Percentiles rank a stretch among this genome's conserved stretches.
Evolutionary conservation across 2,329 filamentous ascomycete species (phyloP).

Genomic region (Fusarium lateritium): DNA sequence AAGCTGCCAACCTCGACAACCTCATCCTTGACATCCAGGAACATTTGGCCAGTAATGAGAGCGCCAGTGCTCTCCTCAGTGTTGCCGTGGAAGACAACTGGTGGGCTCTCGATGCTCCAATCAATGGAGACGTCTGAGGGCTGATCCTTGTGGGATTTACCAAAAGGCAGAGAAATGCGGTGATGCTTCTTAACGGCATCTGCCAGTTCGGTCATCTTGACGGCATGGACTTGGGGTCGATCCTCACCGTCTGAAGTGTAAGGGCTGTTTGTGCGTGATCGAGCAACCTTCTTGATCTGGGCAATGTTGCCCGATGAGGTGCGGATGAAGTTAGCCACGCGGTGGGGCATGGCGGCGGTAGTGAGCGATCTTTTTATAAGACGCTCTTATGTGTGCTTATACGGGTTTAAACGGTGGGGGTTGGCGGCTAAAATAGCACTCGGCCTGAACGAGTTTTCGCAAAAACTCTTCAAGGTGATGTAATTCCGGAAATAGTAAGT

Average conservation of each 20-base stretch:
- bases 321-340: constrained; percentile 70
- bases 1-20: constrained; percentile 79
- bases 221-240: constrained; percentile 47
- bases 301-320: constrained; percentile 69
- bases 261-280: constrained; percentile 53
- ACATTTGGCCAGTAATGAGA: constrained; percentile 86
- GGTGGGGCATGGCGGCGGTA: constrained; percentile 67
- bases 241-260: constrained; percentile 57
- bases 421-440: constrained; percentile 39
- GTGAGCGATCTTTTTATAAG: constrained; percentile 38
- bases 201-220: constrained; percentile 58
- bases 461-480: constrained; percentile 41
- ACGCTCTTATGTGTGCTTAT: constrained; percentile 22
- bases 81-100: constrained; percentile 85
- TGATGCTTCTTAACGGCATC: constrained; percentile 61
- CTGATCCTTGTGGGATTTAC: constrained; percentile 61
- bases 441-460: constrained; percentile 28
- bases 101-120: constrained; percentile 85
- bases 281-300: constrained; percentile 61
- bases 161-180: constrained; percentile 59
- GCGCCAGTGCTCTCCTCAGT: constrained; percentile 84
- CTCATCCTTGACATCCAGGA: constrained; percentile 79
- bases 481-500: constrained; percentile 31
- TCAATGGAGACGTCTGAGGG: constrained; percentile 61
- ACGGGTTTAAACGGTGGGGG: constrained; percentile 30